Evolutionary conservation across 140 eudicot species (phyloP).

Genomic region (Anethum foeniculum): DNA sequence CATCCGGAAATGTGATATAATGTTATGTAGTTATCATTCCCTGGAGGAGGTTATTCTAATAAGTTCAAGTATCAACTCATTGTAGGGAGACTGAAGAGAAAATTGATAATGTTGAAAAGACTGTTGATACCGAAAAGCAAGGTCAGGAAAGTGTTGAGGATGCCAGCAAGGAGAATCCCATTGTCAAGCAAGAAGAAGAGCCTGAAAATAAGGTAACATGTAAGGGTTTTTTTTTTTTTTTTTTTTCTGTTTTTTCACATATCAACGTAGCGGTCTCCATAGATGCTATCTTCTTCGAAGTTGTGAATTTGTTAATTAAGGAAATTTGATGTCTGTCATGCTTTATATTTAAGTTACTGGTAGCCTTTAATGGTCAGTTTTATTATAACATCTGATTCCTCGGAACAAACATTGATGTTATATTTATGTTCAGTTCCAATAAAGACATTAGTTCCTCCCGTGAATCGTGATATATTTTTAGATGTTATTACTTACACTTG

Average conservation of each 20-base stretch:
- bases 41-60: neutral
- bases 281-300: too few relatives aligned
- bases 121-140: constrained; percentile 45
- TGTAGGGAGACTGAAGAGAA: constrained; percentile 59
- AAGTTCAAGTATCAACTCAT: neutral
- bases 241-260: neutral
- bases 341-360: too few relatives aligned
- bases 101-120: constrained; percentile 36
- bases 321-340: too few relatives aligned
- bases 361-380: too few relatives aligned
- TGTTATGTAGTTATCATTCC: neutral
- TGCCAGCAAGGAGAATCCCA: constrained; percentile 43
- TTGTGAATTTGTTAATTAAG: too few relatives aligned
- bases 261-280: neutral
- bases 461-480: too few relatives aligned
- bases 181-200: constrained; percentile 49
- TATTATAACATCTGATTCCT: too few relatives aligned
- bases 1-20: neutral
- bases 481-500: too few relatives aligned
- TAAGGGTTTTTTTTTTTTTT: neutral
- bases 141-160: constrained; percentile 44
- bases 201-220: constrained; percentile 56
- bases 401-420: too few relatives aligned
- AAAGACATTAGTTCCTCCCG: too few relatives aligned
- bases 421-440: too few relatives aligned